phyloP scores from a whole-genome alignment of 805 yeast species.

The Wickerhamomyces strasburgensis region DNA sequence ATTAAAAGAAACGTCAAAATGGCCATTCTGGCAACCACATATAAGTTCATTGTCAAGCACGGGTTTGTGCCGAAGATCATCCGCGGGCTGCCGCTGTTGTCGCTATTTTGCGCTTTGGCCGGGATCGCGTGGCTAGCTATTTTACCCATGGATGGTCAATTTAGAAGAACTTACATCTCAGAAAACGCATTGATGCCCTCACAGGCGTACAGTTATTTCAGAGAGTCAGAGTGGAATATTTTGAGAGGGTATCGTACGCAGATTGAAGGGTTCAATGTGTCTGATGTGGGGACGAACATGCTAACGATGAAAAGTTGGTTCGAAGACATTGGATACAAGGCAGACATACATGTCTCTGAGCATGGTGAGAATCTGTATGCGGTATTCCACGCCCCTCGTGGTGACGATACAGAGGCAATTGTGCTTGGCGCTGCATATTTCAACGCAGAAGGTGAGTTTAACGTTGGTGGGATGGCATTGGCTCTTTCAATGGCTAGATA shows the following conservation, averaged over 20 bases:
- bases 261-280: slow-evolving; percentile 32
- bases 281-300: slow-evolving; percentile 34
- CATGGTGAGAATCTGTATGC: slow-evolving; percentile 60
- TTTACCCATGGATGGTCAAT: slow-evolving; percentile 79
- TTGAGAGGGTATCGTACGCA: slow-evolving; percentile 71
- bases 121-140: slow-evolving; percentile 57
- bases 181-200: slow-evolving; percentile 98
- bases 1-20: slow-evolving; percentile 19
- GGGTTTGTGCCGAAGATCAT: slow-evolving; percentile 45
- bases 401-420: slow-evolving; percentile 95
- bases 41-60: slow-evolving; percentile 36
- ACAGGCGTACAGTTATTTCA: slow-evolving; percentile 85
- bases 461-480: slow-evolving; percentile 77
- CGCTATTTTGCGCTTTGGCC: slow-evolving; percentile 35
- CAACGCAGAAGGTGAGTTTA: slow-evolving; percentile 57
- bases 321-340: slow-evolving; percentile 64
- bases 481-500: slow-evolving; percentile 71
- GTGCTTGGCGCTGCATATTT: slow-evolving; percentile 86
- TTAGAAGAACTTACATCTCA: slow-evolving; percentile 76
- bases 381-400: slow-evolving; percentile 85
- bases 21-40: slow-evolving; percentile 44
- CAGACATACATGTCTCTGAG: slow-evolving; percentile 38
- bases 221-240: slow-evolving; percentile 93
- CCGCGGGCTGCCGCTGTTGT: slow-evolving; percentile 37
- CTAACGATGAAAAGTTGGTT: slow-evolving; percentile 53